phyloP scores from a whole-genome alignment of 1,284 basidiomycete species.

The Coriolopsis trogii region DNA sequence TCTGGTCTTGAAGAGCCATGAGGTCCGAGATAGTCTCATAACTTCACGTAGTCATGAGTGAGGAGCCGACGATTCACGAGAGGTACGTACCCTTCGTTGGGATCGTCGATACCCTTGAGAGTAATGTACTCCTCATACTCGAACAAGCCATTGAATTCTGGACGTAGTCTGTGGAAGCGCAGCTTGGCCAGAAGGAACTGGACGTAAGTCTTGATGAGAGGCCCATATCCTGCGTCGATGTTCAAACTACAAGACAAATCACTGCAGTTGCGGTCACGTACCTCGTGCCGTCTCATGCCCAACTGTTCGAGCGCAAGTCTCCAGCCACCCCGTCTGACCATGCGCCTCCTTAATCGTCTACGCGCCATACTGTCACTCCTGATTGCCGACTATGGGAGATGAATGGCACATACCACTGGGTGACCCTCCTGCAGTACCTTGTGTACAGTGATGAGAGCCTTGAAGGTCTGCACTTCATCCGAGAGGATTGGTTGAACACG shows the following conservation, averaged over 20 bases:
- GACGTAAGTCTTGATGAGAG: slow-evolving; percentile 92
- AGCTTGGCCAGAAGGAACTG: slow-evolving; percentile 95
- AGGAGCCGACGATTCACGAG: neutral
- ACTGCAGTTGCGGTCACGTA: slow-evolving; percentile 36
- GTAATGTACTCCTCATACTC: slow-evolving; percentile 98
- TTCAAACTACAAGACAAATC: neutral
- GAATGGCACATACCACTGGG: slow-evolving; percentile 68
- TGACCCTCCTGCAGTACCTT: slow-evolving; percentile 96
- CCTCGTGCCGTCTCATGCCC: slow-evolving; percentile 80
- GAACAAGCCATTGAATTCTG: slow-evolving; percentile 95
- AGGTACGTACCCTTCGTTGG: slow-evolving; percentile 87
- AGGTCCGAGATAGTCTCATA: slow-evolving; percentile 96
- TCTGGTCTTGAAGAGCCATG: slow-evolving; percentile 95
- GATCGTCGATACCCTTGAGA: slow-evolving; percentile 94
- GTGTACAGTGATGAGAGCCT: slow-evolving; percentile 93
- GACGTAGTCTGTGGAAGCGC: slow-evolving; percentile 89
- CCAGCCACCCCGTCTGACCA: slow-evolving; percentile 94
- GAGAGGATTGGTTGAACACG: slow-evolving; percentile 93
- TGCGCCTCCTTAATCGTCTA: slow-evolving; percentile 95
- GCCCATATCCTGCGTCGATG: slow-evolving; percentile 74
- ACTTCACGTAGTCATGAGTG: slow-evolving; percentile 44
- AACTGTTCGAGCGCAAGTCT: slow-evolving; percentile 91
- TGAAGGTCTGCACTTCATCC: slow-evolving; percentile 97
- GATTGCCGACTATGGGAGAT: neutral
- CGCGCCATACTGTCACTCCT: slow-evolving; percentile 2